phyloP scores from a whole-genome alignment of 768 basidiomycete species.

The Tylopilus subfusipes region DNA sequence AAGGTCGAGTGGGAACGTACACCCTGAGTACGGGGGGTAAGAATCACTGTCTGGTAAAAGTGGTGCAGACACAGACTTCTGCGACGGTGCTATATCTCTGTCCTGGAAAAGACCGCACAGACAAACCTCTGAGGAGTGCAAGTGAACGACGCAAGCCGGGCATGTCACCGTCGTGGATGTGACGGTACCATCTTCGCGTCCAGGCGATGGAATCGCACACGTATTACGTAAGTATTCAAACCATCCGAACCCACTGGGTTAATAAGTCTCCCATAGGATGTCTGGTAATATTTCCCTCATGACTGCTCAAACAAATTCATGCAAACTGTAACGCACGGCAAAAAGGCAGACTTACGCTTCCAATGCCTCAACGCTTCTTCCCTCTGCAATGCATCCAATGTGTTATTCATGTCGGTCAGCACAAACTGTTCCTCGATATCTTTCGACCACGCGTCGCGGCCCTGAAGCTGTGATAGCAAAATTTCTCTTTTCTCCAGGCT shows the following conservation, averaged over 20 bases:
- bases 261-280: constrained; percentile 77
- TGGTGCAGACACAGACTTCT: constrained; percentile 14
- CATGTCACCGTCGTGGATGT: constrained; percentile 9
- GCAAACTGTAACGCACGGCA: neutral
- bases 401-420: constrained; percentile 60
- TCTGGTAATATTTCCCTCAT: constrained; percentile 79
- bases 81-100: constrained; percentile 24
- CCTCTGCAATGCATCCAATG: constrained; percentile 63
- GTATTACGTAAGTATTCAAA: too few species aligned
- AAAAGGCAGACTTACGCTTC: constrained; percentile 49
- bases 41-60: neutral
- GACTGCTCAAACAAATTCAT: constrained; percentile 38
- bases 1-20: constrained; percentile 41
- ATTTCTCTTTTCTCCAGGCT: constrained; percentile 54
- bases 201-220: too few species aligned
- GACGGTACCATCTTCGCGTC: too few species aligned
- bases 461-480: constrained; percentile 40
- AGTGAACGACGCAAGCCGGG: constrained; percentile 14
- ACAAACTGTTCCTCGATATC: constrained; percentile 44
- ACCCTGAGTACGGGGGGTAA: constrained; percentile 26
- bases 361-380: constrained; percentile 69
- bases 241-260: too few species aligned
- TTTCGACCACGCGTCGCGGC: constrained; percentile 12
- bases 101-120: constrained; percentile 1
- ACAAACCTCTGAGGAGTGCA: constrained; percentile 1